These are phyloP conservation scores for Kwoniella bestiolae DNA, from an alignment of 768 basidiomycete genomes.

Conservation along the genomic window DNA sequence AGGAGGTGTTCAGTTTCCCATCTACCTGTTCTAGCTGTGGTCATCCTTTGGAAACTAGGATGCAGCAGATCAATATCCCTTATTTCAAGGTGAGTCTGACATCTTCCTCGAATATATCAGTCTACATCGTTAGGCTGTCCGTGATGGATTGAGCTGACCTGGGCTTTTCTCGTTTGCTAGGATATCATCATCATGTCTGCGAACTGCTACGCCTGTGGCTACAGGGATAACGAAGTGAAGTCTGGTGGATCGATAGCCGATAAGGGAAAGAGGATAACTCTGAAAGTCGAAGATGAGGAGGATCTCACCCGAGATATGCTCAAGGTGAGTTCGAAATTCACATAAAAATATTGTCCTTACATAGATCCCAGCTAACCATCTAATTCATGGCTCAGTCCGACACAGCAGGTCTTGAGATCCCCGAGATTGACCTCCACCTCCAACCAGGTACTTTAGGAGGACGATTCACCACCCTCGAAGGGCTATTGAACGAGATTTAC, in stretches of 20 bases:
- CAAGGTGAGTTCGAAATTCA: constrained; percentile 65
- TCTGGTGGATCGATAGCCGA: constrained; percentile 86
- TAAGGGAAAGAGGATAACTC: constrained; percentile 80
- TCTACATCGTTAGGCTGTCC: background rate
- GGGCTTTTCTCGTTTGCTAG: constrained; percentile 59
- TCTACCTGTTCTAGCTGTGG: constrained; percentile 89
- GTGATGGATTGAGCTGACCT: background rate
- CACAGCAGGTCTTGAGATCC: constrained; percentile 83
- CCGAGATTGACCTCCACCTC: constrained; percentile 91
- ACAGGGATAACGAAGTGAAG: constrained; percentile 97
- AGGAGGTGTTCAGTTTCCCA: constrained; percentile 87
- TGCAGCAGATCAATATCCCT: constrained; percentile 96
- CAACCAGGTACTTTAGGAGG: constrained; percentile 94
- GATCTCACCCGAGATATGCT: constrained; percentile 91
- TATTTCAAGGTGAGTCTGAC: constrained; percentile 84
- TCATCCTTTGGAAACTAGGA: constrained; percentile 77
- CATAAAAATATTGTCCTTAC: too few relatives aligned
- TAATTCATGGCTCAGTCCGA: constrained; percentile 93
- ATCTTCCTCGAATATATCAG: too few relatives aligned
- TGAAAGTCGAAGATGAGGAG: constrained; percentile 89
- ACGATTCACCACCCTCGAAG: constrained; percentile 95
- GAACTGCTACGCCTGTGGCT: constrained; percentile 92
- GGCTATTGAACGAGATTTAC: constrained; percentile 89
- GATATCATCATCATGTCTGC: constrained; percentile 98
- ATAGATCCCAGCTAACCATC: too few relatives aligned